Base-by-base conservation (phyloP, 352 stramenopile genomes). In the Globisporangium orthogonon region DNA sequence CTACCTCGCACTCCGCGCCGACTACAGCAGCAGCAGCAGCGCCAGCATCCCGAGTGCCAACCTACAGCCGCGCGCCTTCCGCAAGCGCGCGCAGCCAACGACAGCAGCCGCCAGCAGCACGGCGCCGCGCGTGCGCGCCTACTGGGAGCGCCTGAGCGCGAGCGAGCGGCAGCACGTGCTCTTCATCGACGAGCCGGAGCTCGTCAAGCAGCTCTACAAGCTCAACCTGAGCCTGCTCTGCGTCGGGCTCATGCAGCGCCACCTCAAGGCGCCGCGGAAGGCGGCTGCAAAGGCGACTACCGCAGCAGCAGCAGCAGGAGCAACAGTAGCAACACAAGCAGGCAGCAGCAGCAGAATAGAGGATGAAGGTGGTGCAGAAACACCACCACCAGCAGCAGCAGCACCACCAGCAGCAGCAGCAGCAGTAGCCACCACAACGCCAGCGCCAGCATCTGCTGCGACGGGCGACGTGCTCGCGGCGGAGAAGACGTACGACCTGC, bases 141-240 rank as follows among this genome's bases (percentile, higher is more conserved):
- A 88, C 61, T 94, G 84, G 84, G 70, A 89, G 28, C 64, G 73
- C 10, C 70, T 94, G 43, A 83, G 60, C 18, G 66, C 74, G 23
- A 74, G 62, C 7, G 84, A 91, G 47, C 76, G 84, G 4, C 79
- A 89, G 41, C 81, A 90, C 50, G 73, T 91, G 43, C 65, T 94
- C 47, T 89, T 91, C 53, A 62, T 94, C 58, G 81, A 91, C 57
- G 76, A 91, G 1, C 74, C 84, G 0, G 84, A 94, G 18, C 74
- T 91, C 7, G 84, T 94, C 10, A 94, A 91, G 69, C 81, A 91
- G 52, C 66, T 94, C 3, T 94, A 94, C 62, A 94, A 94, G 53
- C 69, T 94, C n/a, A 94, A 94, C 28, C 58, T 91, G 50, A 91
- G 81, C 40, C 69, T 94, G 47, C 61, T 94, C 7, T 94, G 84